Evolutionary conservation across 139 green algal species (phyloP), one percentile per base, ranked within the genome.

Genomic region (Volvox reticuliferus): DNA sequence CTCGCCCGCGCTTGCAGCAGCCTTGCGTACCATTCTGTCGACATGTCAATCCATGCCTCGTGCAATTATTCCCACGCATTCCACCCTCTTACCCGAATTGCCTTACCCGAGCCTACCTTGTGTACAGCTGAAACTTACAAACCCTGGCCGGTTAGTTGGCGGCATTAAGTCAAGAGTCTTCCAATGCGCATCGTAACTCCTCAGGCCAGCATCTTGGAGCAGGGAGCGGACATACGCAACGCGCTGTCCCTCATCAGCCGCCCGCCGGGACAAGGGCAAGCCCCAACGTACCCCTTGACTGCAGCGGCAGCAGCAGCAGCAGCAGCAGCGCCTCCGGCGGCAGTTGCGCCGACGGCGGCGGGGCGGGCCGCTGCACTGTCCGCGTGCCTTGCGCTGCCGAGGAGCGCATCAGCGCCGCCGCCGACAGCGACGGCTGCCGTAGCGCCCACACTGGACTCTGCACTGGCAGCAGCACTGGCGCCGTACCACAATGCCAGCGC

Each of bases 151-250:
- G n/a, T n/a, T n/a, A n/a, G n/a, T n/a, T n/a, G 44, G 5, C 44
- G 9, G 5, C 44, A 55, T 55, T 55, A 55, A 55, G 44, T 55
- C 44, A 55, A 9, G 44, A 55, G 44, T 55, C n/a, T 55, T 55
- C 65, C 65, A 28, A 73, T 30, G 6, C 65, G 65, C 21, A 73
- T 28, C 65, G 9, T 30, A 73, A 30, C 65, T 16, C 65, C 33
- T 26, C 85, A 89, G 85, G 85, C 85, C 26, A 89, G 85, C 68
- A 89, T 89, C 1, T 68, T 89, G 69, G 85, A 89, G 85, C 85
- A 89, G 85, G 69, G 85, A 37, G 85, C 85, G 0, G 85, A 89
- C 85, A 82, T 89, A 17, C 85, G 85, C 85, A 89, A 30, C 37
- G 85, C 85, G 0, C 85, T 89, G 6, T 65, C 14, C 67, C 69